phyloP scores from a whole-genome alignment of 1,284 basidiomycete genomes.

The Rhodotorula sp. region DNA sequence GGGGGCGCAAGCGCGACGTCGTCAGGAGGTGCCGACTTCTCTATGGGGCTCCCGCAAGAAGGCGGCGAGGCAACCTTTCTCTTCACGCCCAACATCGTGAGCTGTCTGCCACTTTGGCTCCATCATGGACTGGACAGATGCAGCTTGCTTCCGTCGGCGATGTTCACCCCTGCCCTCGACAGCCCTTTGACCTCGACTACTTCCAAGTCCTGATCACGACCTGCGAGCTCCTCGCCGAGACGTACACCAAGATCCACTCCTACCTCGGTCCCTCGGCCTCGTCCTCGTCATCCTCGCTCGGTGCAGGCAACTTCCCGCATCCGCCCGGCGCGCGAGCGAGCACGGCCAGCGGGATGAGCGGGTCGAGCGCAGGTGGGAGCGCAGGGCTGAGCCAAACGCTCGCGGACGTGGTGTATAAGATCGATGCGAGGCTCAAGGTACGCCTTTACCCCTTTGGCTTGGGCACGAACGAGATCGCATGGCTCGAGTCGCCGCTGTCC shows the following conservation, averaged over 20 bases:
- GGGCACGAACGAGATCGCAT: neutral
- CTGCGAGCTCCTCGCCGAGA: conserved; percentile 79
- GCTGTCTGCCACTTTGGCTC: conserved; percentile 17
- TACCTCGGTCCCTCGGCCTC: conserved; percentile 63
- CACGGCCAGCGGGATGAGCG: conserved; percentile 49
- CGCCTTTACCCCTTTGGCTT: conserved; percentile 38
- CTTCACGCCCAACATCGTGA: conserved; percentile 64
- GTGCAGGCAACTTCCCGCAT: conserved; percentile 3
- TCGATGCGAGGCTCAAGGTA: conserved; percentile 79
- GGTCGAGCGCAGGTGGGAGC: neutral
- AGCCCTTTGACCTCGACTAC: conserved; percentile 84
- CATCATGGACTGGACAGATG: neutral
- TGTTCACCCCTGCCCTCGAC: neutral
- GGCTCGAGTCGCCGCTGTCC: neutral
- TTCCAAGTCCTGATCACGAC: conserved; percentile 80
- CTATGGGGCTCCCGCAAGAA: conserved; percentile 61
- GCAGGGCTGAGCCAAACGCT: conserved; percentile 48
- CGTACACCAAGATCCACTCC: conserved; percentile 78
- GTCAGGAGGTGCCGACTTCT: conserved; percentile 56
- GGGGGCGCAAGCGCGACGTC: neutral
- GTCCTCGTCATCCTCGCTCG: conserved; percentile 55
- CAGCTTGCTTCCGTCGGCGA: no score
- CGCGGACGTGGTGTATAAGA: conserved; percentile 69
- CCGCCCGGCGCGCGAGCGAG: conserved; percentile 57
- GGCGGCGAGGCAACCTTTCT: conserved; percentile 68